phyloP scores from a whole-genome alignment of 2,329 filamentous ascomycete genomes.

The Talaromyces amestolkiae region DNA sequence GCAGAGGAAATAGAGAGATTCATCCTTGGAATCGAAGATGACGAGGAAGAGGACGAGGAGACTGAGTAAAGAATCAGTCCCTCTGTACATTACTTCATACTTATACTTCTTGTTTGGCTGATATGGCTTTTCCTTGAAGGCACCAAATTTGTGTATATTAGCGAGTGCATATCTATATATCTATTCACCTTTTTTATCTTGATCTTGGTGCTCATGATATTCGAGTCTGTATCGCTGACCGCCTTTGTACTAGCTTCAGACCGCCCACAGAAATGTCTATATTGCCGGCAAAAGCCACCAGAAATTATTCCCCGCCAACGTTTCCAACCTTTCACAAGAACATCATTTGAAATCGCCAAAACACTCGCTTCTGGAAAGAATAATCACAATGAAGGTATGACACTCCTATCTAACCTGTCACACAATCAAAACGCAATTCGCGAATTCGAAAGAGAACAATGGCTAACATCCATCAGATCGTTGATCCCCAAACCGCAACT shows the following conservation, averaged over 20 bases:
- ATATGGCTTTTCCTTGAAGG: background rate
- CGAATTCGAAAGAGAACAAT: background rate
- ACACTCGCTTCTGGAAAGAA: background rate
- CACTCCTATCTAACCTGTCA: background rate
- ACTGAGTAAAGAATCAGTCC: background rate
- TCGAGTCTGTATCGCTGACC: background rate
- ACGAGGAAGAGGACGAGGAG: conserved; percentile 16
- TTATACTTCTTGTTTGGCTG: background rate
- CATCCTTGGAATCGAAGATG: conserved; percentile 18
- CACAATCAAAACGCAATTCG: background rate
- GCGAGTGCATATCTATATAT: conserved; percentile 2
- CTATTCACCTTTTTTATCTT: background rate
- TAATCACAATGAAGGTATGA: conserved; percentile 8
- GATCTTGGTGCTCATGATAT: background rate
- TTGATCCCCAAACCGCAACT: conserved; percentile 22
- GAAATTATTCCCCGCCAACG: conserved; percentile 8
- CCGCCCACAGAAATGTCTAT: background rate
- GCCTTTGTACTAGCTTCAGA: conserved; percentile 4
- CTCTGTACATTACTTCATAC: conserved; percentile 2
- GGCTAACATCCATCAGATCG: conserved; percentile 16
- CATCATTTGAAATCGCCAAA: background rate
- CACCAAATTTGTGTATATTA: conserved; percentile 2
- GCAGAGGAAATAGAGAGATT: conserved; percentile 18
- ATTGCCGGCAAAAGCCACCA: conserved; percentile 14
- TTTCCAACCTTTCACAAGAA: background rate